Conservation (phyloP, 768 basidiomycete genomes). For the Mycena olivaceomarginata region DNA sequence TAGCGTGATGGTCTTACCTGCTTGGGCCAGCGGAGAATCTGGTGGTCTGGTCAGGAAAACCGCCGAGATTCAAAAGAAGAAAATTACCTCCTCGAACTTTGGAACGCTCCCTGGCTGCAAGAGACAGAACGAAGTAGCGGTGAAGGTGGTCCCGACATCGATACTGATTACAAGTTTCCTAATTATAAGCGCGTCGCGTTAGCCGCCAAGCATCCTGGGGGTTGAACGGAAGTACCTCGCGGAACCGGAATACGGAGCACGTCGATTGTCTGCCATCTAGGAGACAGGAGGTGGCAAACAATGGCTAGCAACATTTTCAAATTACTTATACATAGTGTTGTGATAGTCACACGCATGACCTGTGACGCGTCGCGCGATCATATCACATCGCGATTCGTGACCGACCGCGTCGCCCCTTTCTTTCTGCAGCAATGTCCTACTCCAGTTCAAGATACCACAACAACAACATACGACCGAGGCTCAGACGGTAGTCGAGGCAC, state of each 20-base stretch:
- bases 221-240: neutral
- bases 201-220: neutral
- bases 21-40: constrained; percentile 45
- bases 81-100: constrained; percentile 44
- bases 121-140: constrained; percentile 41
- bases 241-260: constrained; percentile 32
- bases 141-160: constrained; percentile 44
- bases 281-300: neutral
- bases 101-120: constrained; percentile 42
- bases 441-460: neutral
- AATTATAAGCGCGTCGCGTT: neutral
- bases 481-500: neutral
- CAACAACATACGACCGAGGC: neutral
- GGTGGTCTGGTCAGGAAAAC: neutral
- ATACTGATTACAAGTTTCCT: constrained; percentile 39
- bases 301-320: neutral
- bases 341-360: constrained; percentile 21
- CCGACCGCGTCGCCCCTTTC: neutral
- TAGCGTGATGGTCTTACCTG: constrained; percentile 24
- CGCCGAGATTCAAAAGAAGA: neutral
- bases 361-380: constrained; percentile 14
- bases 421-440: neutral
- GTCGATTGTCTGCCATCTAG: constrained; percentile 33
- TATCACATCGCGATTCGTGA: neutral
- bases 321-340: neutral